Evolutionary conservation across 768 basidiomycete genomes (phyloP).

Genomic region (Tricholoma furcatifolium): DNA sequence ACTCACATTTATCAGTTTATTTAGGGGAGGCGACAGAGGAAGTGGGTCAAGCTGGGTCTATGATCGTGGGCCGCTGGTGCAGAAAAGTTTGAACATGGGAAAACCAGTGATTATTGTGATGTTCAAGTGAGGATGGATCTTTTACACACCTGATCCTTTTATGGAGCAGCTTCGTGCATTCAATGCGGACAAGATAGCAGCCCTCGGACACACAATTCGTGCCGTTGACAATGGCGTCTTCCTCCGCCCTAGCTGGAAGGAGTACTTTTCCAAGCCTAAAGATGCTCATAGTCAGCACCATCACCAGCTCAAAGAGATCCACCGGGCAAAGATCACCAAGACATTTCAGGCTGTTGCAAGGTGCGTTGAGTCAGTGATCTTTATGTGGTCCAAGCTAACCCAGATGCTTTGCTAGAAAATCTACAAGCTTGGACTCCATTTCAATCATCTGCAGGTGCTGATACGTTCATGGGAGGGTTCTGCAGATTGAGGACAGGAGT

Average conservation of each 20-base stretch:
- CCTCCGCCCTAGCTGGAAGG: conserved; percentile 60
- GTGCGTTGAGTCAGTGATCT: too few species aligned
- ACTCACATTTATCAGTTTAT: conserved; percentile 6
- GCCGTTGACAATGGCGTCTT: conserved; percentile 73
- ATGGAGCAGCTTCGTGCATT: conserved; percentile 65
- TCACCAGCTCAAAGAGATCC: conserved; percentile 25
- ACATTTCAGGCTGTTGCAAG: too few species aligned
- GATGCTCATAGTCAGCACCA: conserved; percentile 26
- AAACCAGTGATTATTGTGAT: conserved; percentile 73
- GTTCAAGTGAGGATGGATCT: conserved; percentile 58
- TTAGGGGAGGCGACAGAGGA: conserved; percentile 70
- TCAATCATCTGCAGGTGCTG: too few species aligned
- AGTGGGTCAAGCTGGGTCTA: conserved; percentile 77
- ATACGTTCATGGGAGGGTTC: too few species aligned
- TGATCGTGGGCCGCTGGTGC: conserved; percentile 71
- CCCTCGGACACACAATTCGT: conserved; percentile 50
- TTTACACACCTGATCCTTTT: neutral
- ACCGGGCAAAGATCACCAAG: too few species aligned
- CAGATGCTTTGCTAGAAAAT: too few species aligned
- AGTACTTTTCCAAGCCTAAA: conserved; percentile 36
- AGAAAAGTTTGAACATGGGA: conserved; percentile 56
- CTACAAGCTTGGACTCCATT: too few species aligned
- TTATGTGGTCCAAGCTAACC: too few species aligned
- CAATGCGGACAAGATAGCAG: conserved; percentile 54
- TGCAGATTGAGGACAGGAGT: neutral